Conservation (phyloP, 225 moss, liverwort and hornwort species). For the Anthoceros angustus region DNA sequence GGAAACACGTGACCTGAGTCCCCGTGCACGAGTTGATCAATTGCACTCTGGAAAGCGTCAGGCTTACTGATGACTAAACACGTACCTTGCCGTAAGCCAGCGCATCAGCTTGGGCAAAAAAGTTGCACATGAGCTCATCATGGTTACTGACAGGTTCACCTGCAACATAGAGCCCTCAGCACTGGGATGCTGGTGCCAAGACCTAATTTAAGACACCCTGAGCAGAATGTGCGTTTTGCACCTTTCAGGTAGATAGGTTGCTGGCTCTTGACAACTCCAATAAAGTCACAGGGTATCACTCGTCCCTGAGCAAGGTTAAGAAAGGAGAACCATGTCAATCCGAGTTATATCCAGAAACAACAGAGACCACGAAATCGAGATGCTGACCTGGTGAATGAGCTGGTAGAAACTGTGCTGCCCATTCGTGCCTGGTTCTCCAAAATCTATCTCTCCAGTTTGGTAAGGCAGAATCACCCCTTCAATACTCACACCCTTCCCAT, state of each 20-base stretch:
- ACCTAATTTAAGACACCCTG: neutral
- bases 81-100: constrained; percentile 86
- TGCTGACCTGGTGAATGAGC: constrained; percentile 82
- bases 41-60: neutral
- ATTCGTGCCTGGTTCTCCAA: constrained; percentile 97
- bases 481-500: constrained; percentile 90
- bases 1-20: too few species aligned
- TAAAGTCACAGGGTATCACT: constrained; percentile 91
- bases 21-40: too few species aligned
- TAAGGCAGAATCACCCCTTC: constrained; percentile 77
- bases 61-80: neutral
- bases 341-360: neutral
- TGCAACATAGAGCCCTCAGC: constrained; percentile 14
- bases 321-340: neutral
- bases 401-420: constrained; percentile 99
- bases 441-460: constrained; percentile 83
- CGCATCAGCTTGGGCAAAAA: constrained; percentile 96
- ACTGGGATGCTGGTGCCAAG: neutral
- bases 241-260: constrained; percentile 95
- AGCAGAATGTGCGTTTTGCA: constrained; percentile 5
- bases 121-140: constrained; percentile 99
- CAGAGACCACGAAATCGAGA: neutral
- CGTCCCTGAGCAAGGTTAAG: constrained; percentile 42
- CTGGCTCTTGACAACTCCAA: constrained; percentile 91
- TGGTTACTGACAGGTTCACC: constrained; percentile 91